phyloP scores from a whole-genome alignment of 768 basidiomycete species.

The Hemileccinum rubropunctum region DNA sequence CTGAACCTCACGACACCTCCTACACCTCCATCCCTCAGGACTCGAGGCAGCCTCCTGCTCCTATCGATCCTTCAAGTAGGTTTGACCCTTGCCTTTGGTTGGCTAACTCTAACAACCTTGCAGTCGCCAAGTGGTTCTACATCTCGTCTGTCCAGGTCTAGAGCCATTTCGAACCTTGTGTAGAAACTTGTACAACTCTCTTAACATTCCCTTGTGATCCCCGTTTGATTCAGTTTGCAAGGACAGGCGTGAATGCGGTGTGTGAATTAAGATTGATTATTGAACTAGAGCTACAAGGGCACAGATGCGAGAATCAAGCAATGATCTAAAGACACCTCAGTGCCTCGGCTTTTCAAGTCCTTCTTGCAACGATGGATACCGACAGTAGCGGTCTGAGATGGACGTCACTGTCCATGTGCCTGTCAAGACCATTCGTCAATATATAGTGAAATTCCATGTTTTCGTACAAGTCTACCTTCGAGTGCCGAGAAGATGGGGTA shows the following conservation, averaged over 20 bases:
- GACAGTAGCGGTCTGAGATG: conserved; percentile 86
- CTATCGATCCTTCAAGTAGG: conserved; percentile 88
- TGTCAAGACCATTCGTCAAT: conserved; percentile 28
- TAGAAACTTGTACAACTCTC: background rate
- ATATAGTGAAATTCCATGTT: background rate
- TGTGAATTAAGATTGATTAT: conserved; percentile 4
- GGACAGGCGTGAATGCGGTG: background rate
- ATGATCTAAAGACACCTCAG: conserved; percentile 9
- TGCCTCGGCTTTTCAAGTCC: conserved; percentile 36
- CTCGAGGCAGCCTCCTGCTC: conserved; percentile 80
- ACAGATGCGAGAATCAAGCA: conserved; percentile 15
- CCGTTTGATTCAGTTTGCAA: background rate
- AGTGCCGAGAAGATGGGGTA: conserved; percentile 92
- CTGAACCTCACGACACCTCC: conserved; percentile 55
- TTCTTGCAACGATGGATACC: conserved; percentile 75
- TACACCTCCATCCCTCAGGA: conserved; percentile 72
- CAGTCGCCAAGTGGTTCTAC: conserved; percentile 93
- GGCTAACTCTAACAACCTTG: conserved; percentile 11
- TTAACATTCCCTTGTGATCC: conserved; percentile 1
- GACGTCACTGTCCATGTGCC: conserved; percentile 93
- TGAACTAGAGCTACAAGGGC: conserved; percentile 27
- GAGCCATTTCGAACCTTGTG: background rate
- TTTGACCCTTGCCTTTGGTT: conserved; percentile 3
- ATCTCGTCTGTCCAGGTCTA: conserved; percentile 86
- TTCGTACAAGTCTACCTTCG: conserved; percentile 61